phyloP scores from a whole-genome alignment of 2,329 filamentous ascomycete genomes.

The Cordyceps militaris region DNA sequence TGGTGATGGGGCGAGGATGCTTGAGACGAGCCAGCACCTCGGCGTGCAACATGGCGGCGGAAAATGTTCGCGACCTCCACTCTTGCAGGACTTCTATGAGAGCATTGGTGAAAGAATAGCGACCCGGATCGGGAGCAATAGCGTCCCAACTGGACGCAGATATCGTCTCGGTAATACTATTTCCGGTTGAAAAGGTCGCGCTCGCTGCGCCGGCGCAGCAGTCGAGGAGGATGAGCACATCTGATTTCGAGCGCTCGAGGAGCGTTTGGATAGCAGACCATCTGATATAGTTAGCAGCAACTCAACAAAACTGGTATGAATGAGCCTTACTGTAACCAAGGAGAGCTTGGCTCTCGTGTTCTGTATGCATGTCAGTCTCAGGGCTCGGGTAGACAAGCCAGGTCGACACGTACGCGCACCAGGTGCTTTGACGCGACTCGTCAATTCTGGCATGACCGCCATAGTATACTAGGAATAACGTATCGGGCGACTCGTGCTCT shows the following conservation, averaged over 20 bases:
- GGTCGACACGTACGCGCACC: constrained; percentile 44
- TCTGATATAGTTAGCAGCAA: constrained; percentile 22
- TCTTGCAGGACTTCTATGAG: constrained; percentile 53
- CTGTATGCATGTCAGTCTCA: constrained; percentile 22
- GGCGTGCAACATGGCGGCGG: constrained; percentile 54
- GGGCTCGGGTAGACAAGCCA: too few relatives aligned
- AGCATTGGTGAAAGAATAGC: constrained; percentile 53
- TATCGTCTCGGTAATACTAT: constrained; percentile 55
- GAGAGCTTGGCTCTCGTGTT: constrained; percentile 44
- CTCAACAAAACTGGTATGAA: not conserved
- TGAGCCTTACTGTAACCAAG: constrained; percentile 44
- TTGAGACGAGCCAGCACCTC: constrained; percentile 54
- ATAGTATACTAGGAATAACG: constrained; percentile 52
- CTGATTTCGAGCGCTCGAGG: constrained; percentile 49
- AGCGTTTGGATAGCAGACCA: constrained; percentile 56
- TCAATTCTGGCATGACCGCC: constrained; percentile 54
- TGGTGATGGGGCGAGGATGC: constrained; percentile 49
- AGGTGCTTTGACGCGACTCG: constrained; percentile 52
- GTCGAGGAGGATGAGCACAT: constrained; percentile 51
- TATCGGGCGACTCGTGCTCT: constrained; percentile 47
- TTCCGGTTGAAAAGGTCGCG: constrained; percentile 50
- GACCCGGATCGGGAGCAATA: constrained; percentile 51
- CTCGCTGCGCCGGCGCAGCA: constrained; percentile 55
- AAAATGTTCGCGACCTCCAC: constrained; percentile 48
- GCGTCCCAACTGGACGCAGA: constrained; percentile 57